Conservation (phyloP, 495 filamentous ascomycete genomes). For the Endocarpon pusillum region DNA sequence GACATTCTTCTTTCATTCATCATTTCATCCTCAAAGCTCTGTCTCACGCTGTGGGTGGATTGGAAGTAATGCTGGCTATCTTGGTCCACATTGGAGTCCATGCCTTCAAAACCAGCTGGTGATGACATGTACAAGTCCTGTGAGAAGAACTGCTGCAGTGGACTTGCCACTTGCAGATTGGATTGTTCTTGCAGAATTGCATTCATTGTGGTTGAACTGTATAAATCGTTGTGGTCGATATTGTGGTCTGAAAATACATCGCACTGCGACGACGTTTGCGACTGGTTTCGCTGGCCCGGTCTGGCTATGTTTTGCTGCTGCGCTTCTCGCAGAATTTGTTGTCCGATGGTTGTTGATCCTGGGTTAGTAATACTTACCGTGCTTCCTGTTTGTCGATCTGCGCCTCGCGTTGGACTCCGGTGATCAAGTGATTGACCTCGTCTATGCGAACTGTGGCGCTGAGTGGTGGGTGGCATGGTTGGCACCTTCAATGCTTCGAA, state of each 20-base stretch:
- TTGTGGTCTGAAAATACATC: too few species aligned
- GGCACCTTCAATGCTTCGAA: constrained; percentile 51
- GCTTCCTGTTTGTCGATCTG: constrained; percentile 29
- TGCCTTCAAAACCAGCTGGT: not conserved
- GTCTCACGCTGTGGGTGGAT: not conserved
- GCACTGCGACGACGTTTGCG: too few species aligned
- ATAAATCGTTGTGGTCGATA: too few species aligned
- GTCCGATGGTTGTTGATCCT: constrained; percentile 33
- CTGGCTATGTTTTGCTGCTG: constrained; percentile 53
- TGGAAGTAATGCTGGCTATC: not conserved
- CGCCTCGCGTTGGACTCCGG: constrained; percentile 32
- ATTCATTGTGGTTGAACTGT: too few species aligned
- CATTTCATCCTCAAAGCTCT: not conserved
- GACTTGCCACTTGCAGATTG: too few species aligned
- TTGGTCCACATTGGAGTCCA: not conserved
- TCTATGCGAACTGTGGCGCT: constrained; percentile 40
- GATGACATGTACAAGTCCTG: not conserved
- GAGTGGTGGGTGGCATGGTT: constrained; percentile 37
- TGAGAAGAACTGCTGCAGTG: too few species aligned
- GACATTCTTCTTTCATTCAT: not conserved
- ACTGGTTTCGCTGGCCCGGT: constrained; percentile 35
- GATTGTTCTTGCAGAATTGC: too few species aligned
- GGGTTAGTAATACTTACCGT: constrained; percentile 47
- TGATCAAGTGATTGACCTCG: constrained; percentile 69
- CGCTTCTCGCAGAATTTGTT: constrained; percentile 52